Conservation (phyloP, 176 grass and related monocot species). For the Bothriochloa decipiens region DNA sequence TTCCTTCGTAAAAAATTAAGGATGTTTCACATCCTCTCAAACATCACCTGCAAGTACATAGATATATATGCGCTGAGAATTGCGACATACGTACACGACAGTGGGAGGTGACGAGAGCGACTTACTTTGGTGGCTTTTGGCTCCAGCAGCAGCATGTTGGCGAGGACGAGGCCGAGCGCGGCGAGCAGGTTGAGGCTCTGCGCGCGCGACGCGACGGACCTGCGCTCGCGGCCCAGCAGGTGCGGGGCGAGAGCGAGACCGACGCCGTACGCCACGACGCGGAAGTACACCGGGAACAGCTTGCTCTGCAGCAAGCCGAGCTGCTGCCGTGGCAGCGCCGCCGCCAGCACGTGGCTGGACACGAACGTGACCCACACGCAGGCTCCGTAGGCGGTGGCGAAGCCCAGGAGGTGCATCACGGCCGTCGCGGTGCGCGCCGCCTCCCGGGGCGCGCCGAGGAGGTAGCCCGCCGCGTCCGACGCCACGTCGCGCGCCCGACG, state of each 20-base stretch:
- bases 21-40: slow-evolving; percentile 77
- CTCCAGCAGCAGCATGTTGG: slow-evolving; percentile 74
- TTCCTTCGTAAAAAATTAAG: too few relatives aligned
- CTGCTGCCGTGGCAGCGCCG: slow-evolving; percentile 67
- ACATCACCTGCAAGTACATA: slow-evolving; percentile 58
- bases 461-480: slow-evolving; percentile 47
- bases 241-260: slow-evolving; percentile 55
- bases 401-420: slow-evolving; percentile 63
- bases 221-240: slow-evolving; percentile 50
- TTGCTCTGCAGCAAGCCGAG: slow-evolving; percentile 90
- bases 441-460: slow-evolving; percentile 34
- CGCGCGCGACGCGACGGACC: slow-evolving; percentile 41
- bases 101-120: too few relatives aligned
- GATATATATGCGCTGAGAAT: background rate
- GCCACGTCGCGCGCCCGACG: slow-evolving; percentile 58
- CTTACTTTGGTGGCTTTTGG: slow-evolving; percentile 78
- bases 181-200: slow-evolving; percentile 70
- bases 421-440: slow-evolving; percentile 43
- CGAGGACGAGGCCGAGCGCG: slow-evolving; percentile 51
- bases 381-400: slow-evolving; percentile 66
- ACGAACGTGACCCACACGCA: slow-evolving; percentile 88
- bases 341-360: slow-evolving; percentile 68
- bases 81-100: too few relatives aligned
- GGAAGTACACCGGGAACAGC: slow-evolving; percentile 92
- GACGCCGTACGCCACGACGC: slow-evolving; percentile 56